Base-by-base conservation (phyloP, 495 filamentous ascomycete genomes). In the Podospora bellae-mahoneyi region DNA sequence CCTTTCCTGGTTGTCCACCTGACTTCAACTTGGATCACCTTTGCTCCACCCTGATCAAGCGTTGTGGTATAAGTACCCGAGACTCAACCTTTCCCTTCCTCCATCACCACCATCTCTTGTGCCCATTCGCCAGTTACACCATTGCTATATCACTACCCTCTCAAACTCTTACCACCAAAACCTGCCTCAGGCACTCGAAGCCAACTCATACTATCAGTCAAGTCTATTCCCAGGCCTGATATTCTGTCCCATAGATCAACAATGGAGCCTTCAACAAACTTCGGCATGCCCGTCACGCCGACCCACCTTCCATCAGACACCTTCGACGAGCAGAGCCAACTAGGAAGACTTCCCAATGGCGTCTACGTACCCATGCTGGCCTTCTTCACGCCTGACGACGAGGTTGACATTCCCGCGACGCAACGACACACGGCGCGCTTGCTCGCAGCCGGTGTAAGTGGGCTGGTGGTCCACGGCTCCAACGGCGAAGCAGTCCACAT, bases 401-500 rank as follows among this genome's bases (percentile, higher is more conserved):
- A 86, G 19, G 83, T 94, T 69, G 91, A 95, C 73, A 68, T 91
- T 10, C 78, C 84, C 53, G 86, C 89, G 18, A 88, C 84, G n/a
- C 81, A 84, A 68, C 86, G 85, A 56, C 92, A 96, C 75, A 87
- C 90, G 18, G 83, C 88, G 27, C 88, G 89, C 67, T 88, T 96
- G 3, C 88, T 89, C 39, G 76, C 86, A 57, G 86, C 90, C 18
- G 91, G 91, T 60, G 85, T 93, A 28, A 81, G 87, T 54, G 92
- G 92, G 57, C 83, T 96, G 57, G 87, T 91, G 59, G 88, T 90
- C 7, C 91, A 94, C 77, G 92, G 92, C 30, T 94, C 91, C 77
- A 97, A 96, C 76, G 93, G 93, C 73, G 93, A 95, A 79, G 91
- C 91, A 2, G 91, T 93, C 4, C 92, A 94, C 73, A 81, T 94